Conservation (phyloP, 768 basidiomycete genomes). For the Psilocybe cyanescens region DNA sequence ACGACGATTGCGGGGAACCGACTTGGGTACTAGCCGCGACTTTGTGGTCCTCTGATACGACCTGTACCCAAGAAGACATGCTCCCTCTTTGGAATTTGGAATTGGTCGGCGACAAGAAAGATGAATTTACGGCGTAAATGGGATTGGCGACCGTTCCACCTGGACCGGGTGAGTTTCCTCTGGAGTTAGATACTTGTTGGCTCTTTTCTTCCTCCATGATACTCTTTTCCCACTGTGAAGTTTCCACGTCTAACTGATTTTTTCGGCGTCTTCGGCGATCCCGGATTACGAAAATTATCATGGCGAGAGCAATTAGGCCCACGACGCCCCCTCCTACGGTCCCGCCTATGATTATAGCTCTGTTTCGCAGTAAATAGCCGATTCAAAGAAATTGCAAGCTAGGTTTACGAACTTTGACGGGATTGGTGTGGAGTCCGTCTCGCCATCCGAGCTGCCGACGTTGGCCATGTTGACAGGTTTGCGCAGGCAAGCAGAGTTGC, state of each 20-base stretch:
- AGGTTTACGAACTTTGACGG: constrained; percentile 13
- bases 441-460: background rate
- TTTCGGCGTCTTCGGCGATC: constrained; percentile 34
- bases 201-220: constrained; percentile 3
- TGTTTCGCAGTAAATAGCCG: constrained; percentile 20
- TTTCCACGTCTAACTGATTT: constrained; percentile 20
- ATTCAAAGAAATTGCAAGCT: background rate
- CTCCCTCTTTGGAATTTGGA: constrained; percentile 26
- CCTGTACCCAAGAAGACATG: constrained; percentile 39
- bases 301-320: constrained; percentile 40
- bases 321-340: constrained; percentile 44
- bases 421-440: background rate
- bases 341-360: constrained; percentile 49
- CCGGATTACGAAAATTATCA: constrained; percentile 46
- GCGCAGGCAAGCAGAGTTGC: constrained; percentile 21
- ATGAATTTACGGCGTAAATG: constrained; percentile 33
- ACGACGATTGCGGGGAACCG: constrained; percentile 6
- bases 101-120: constrained; percentile 31
- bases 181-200: constrained; percentile 6
- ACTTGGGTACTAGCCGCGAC: constrained; percentile 7
- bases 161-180: constrained; percentile 1
- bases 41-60: constrained; percentile 29
- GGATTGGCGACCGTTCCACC: constrained; percentile 34
- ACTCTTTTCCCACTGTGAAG: constrained; percentile 27
- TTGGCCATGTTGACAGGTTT: constrained; percentile 4